Evolutionary conservation across 192 early-diverging fungal species (phyloP).

Genomic region (Chytriomyces sp.): DNA sequence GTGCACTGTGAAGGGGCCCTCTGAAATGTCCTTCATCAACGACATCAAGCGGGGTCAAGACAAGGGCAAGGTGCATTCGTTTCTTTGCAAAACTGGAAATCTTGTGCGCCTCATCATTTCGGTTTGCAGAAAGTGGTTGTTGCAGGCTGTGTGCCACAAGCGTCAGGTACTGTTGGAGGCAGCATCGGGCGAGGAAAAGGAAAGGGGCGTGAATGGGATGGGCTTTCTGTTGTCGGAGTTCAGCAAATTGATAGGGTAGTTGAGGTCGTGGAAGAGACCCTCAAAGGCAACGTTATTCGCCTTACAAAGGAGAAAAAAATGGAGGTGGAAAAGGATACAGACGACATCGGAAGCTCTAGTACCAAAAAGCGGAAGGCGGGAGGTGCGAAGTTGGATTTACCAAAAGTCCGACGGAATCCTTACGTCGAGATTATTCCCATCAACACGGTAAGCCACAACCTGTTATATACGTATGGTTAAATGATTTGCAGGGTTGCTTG

Average conservation of each 20-base stretch:
- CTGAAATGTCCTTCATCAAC: conserved; percentile 58
- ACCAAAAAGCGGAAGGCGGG: conserved; percentile 51
- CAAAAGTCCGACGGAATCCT: conserved; percentile 58
- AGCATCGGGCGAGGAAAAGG: conserved; percentile 20
- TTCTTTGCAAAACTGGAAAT: too few species aligned
- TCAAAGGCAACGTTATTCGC: conserved; percentile 54
- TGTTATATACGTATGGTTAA: not conserved
- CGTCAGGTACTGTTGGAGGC: conserved; percentile 11
- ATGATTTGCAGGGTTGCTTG: conserved; percentile 40
- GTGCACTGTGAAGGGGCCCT: conserved; percentile 64
- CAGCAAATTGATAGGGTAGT: conserved; percentile 65
- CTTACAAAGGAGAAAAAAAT: conserved; percentile 45
- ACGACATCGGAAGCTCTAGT: not conserved
- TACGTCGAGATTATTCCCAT: conserved; percentile 65
- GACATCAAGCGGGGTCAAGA: conserved; percentile 51
- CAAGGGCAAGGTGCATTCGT: conserved; percentile 31
- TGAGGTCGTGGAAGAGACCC: conserved; percentile 62
- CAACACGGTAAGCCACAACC: conserved; percentile 45
- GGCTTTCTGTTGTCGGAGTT: conserved; percentile 53
- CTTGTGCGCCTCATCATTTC: not conserved
- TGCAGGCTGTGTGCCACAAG: conserved; percentile 64
- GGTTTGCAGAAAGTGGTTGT: conserved; percentile 41
- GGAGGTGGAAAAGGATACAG: conserved; percentile 10
- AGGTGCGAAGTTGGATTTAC: conserved; percentile 56
- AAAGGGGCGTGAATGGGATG: conserved; percentile 47